These are phyloP conservation scores for Calonectria pseudoreteaudii DNA, from an alignment of 2,329 filamentous ascomycete species.

Conservation along the genomic window DNA sequence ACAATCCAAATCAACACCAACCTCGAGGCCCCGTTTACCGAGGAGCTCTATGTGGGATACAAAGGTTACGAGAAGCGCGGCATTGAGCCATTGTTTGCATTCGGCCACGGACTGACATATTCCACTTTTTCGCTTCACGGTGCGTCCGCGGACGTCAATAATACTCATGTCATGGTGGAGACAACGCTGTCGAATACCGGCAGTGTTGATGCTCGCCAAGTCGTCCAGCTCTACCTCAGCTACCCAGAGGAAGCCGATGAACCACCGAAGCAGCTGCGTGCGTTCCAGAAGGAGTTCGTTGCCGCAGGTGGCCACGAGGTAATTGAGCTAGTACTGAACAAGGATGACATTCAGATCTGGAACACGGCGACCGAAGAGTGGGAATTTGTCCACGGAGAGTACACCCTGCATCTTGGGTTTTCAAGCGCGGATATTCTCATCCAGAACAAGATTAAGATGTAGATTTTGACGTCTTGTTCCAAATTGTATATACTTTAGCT, in stretches of 20 bases:
- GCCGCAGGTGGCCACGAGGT: background rate
- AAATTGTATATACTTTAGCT: background rate
- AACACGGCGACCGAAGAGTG: background rate
- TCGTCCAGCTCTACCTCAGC: background rate
- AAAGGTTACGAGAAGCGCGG: background rate
- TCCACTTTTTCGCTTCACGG: background rate
- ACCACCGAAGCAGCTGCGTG: background rate
- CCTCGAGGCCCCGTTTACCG: background rate
- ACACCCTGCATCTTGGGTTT: background rate
- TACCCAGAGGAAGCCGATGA: background rate
- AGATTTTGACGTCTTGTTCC: background rate
- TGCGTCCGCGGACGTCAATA: background rate
- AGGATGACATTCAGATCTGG: background rate
- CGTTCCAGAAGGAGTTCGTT: background rate
- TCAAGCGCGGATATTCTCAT: background rate
- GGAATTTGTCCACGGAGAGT: background rate
- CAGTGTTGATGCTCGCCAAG: background rate
- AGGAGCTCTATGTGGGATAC: background rate
- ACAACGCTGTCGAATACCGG: background rate
- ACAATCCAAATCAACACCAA: slow-evolving; percentile 1
- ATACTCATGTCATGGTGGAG: background rate
- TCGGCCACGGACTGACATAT: background rate
- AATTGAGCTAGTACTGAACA: background rate
- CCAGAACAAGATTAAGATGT: background rate
- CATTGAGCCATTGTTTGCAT: background rate